Conservation (phyloP, 345 rosid species). For the Microthlaspi erraticum region DNA sequence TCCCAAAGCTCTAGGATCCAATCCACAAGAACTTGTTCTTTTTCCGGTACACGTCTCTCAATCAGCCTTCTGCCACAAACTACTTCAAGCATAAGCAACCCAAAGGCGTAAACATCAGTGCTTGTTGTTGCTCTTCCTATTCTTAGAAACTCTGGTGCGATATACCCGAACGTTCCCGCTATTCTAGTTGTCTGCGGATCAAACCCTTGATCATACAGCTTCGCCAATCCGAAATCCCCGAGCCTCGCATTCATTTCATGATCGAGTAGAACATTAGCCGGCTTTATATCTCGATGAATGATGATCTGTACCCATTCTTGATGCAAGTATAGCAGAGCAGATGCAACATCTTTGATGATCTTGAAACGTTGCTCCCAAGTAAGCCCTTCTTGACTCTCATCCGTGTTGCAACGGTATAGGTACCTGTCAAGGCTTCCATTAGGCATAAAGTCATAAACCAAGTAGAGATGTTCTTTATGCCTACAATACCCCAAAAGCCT, state of each 20-base stretch:
- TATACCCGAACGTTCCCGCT: slow-evolving; percentile 48
- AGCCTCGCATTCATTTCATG: slow-evolving; percentile 43
- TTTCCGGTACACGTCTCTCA: not conserved
- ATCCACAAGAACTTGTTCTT: slow-evolving; percentile 36
- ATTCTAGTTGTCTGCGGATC: slow-evolving; percentile 46
- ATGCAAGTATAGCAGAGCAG: slow-evolving; percentile 48
- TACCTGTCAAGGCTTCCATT: slow-evolving; percentile 54
- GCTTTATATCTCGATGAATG: slow-evolving; percentile 53
- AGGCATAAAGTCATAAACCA: slow-evolving; percentile 56
- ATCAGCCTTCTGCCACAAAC: slow-evolving; percentile 52
- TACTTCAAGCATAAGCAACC: slow-evolving; percentile 49
- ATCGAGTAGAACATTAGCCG: slow-evolving; percentile 48
- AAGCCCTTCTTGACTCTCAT: slow-evolving; percentile 31
- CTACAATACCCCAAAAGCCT: slow-evolving; percentile 53
- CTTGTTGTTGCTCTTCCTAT: slow-evolving; percentile 49
- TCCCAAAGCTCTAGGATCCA: slow-evolving; percentile 46
- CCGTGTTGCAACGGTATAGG: slow-evolving; percentile 6
- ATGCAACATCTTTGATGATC: slow-evolving; percentile 47
- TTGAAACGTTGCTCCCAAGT: slow-evolving; percentile 49
- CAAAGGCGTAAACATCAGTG: slow-evolving; percentile 47
- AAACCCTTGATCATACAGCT: slow-evolving; percentile 43
- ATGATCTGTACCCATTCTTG: slow-evolving; percentile 55
- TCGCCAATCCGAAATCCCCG: slow-evolving; percentile 54
- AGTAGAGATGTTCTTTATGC: slow-evolving; percentile 44
- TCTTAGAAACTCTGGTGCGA: slow-evolving; percentile 47